Evolutionary conservation across 371 early-diverging fungal genomes (phyloP), one percentile per base, ranked within the genome.

Genomic region (Catenaria anguillulae): DNA sequence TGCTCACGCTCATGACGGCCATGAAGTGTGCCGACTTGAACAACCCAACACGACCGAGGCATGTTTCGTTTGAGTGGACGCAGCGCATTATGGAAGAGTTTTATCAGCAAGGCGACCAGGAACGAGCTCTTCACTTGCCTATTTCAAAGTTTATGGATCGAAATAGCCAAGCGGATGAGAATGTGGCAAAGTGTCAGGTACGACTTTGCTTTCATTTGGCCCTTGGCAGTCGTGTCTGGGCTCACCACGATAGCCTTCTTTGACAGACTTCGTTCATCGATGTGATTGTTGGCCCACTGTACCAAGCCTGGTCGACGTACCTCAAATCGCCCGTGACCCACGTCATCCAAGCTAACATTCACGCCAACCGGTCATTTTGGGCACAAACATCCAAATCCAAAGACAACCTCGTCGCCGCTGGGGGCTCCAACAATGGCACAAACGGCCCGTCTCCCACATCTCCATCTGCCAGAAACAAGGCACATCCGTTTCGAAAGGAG

Each of bases 21-120:
- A 68, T 81, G 15, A 81, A 81, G 64, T 76, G 77, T 60, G 63
- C 75, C 1, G 82, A 81, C 64, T 61, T 81, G 33, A 71, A 66
- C 60, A 81, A 81, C 64, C 73, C 78, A 0, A 63, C 76, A 2
- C 76, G 77, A 61, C 68, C 70, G 24, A 64, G 64, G 15, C 70
- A 66, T 1, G 60, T 76, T n/a, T 69, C 70, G 2, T 50, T 60
- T 0, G 54, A 68, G 48, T 81, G 82, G 82, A 63, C 71, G 17
- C 56, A 67, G 19, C 55, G 60, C 31, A 68, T 80, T 45, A 75
- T 76, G 73, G 77, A 75, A 46, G 82, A 82, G 64, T 81, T 81
- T 63, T 80, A 77, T 66, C 36, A 67, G 21, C 80, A 80, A 66
- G 77, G 72, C n/a, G 72, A 72, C 60, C 46, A 70, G 60, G 72